Base-by-base conservation (phyloP, 202 grass and related monocot genomes). In the Zoysia matrella region DNA sequence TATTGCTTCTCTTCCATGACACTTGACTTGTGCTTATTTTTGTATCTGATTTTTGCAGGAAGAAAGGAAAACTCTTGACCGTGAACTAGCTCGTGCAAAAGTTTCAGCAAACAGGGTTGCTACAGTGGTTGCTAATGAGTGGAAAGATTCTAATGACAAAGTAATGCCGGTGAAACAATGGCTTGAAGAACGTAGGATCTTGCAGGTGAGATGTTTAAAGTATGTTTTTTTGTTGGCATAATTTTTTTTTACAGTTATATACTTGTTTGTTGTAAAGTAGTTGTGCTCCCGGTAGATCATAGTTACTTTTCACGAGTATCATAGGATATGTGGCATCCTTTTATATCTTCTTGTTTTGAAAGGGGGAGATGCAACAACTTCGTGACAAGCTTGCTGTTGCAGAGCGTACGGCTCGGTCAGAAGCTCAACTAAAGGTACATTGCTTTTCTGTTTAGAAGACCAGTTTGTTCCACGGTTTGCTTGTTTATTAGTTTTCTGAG, bases 101-200 rank as follows among this genome's bases (percentile, higher is more conserved):
- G 92, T 95, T 77, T 83, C 83, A 72, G 96, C 90, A 83, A 98
- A 98, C 83, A 95, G 96, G 69, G 92, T 95, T 77, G 96, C 96
- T 67, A 75, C 82, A 74, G 92, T 95, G 67, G 96, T 95, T 73
- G 96, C 96, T 13, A 98, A 98, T 87, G 96, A 95, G 72, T 95
- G 92, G 92, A 98, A 98, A 89, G 96, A 95, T 91, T 92, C 90
- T 58, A 98, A 93, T 87, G 96, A 98, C 49, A 98, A 98, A 91
- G 96, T 98, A 22, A 98, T 98, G 96, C 96, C 96, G 47, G 96
- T 99, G 76, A 99, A 86, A 84, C 92, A 99, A 83, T 99, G 96
- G 96, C 92, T 99, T 83, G 93, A 99, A 81, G 96, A 99, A 15
- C 88, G 96, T 56, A 95, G 96, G 47, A 95, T 99, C 77, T 76